Evolutionary conservation across 371 early-diverging fungal species (phyloP), one percentile per base, ranked within the genome.

Genomic region (Chytridium lagenaria): DNA sequence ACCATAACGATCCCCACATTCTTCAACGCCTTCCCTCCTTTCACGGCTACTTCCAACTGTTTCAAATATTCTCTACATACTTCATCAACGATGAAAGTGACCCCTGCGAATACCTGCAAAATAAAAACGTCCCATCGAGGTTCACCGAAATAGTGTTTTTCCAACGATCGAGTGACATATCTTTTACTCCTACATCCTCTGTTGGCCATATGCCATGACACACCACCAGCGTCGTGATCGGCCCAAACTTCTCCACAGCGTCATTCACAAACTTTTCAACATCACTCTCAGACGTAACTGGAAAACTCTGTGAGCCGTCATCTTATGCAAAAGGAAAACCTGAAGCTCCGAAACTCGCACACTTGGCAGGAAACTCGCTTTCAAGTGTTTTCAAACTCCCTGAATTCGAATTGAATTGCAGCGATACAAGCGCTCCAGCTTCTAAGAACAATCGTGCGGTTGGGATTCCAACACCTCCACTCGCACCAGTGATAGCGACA

Each of bases 171-270:
- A 81, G 69, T 0, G 73, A 34, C 87, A 87, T 82, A 69, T 87
- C 86, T 66, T 78, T 85, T 28, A 87, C 76, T 10, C 65, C 49
- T 1, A 84, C 74, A 38, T 81, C 81, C 31, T 75, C 75, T 1
- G 75, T n/a, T 22, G 86, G 84, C 84, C 86, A 86, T 59, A 87
- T 81, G 33, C 87, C 87, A 57, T 87, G 87, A 68, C 71, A 78
- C 28, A 86, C 85, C n/a, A 87, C 70, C 55, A 87, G 71, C 22
- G 79, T 73, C 0, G 84, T 69, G 34, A 84, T 74, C 0, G 79
- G 74, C 16, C 87, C 86, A 7, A 83, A 73, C 1, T 19, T 30
- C 0, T 7, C 57, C 2, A 40, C 65, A 5, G 83, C 81, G 2
- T 50, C 23, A 22, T 55, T 68, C 30, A 82, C 61, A 28, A 75